Percentiles rank a stretch among this genome's conserved stretches.
Conservation (phyloP, 2,329 filamentous ascomycete species). For the Nemania serpens region DNA sequence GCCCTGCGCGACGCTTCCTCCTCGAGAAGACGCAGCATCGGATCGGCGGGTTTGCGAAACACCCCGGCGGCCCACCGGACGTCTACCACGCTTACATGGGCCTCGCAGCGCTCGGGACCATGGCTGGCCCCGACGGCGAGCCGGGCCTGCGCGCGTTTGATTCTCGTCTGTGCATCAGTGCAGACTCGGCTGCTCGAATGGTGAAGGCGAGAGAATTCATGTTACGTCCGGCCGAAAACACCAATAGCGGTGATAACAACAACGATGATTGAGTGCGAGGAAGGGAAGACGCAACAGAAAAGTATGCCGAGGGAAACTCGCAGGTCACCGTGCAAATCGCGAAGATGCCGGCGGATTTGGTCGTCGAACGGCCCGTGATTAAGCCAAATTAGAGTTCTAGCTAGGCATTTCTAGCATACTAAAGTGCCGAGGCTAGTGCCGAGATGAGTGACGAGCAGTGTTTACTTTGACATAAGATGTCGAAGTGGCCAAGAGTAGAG, state of each 20-base stretch:
- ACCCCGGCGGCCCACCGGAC: conserved; percentile 70
- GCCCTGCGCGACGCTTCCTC: conserved; percentile 74
- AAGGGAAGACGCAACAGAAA: too few relatives aligned
- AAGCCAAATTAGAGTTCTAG: too few relatives aligned
- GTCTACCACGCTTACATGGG: conserved; percentile 91
- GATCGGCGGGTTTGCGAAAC: conserved; percentile 82
- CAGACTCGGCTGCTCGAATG: conserved; percentile 58
- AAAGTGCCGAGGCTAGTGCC: too few relatives aligned
- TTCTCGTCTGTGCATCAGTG: conserved; percentile 74
- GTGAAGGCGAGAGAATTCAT: conserved; percentile 47
- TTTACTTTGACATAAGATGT: too few relatives aligned
- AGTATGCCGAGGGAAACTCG: too few relatives aligned
- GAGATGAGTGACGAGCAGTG: too few relatives aligned
- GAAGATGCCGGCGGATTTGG: too few relatives aligned
- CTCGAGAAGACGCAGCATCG: conserved; percentile 84
- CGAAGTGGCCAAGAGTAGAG: too few relatives aligned
- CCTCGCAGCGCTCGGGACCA: conserved; percentile 75
- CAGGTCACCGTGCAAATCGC: too few relatives aligned
- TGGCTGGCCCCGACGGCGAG: conserved; percentile 57
- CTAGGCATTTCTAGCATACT: too few relatives aligned
- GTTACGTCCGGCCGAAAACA: conserved; percentile 1
- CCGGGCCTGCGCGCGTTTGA: conserved; percentile 72
- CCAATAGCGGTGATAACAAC: background rate
- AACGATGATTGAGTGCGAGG: background rate
- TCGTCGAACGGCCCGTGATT: too few relatives aligned